phyloP scores from a whole-genome alignment of 768 basidiomycete genomes.

The Lactarius evosmus region DNA sequence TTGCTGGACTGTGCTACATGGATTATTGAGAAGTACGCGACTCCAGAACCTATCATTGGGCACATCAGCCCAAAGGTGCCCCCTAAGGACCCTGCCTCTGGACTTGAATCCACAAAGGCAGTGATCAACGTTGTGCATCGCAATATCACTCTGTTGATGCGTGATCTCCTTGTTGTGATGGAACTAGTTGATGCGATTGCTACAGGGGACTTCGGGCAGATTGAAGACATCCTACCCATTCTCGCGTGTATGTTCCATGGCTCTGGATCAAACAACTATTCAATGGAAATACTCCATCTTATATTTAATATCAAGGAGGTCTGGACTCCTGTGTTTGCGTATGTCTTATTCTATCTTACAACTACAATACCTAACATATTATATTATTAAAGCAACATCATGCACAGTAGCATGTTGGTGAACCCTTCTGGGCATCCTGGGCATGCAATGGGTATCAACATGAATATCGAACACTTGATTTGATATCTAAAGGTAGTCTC shows the following conservation, averaged over 20 bases:
- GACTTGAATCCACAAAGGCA: too few species aligned
- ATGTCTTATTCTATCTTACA: not conserved
- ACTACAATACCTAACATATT: not conserved
- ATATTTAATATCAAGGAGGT: not conserved
- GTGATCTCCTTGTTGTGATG: not conserved
- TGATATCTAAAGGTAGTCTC: not conserved
- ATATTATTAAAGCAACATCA: not conserved
- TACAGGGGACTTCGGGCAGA: not conserved
- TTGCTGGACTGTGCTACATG: too few species aligned
- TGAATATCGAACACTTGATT: conserved; percentile 2
- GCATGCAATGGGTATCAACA: not conserved
- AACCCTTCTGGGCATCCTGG: not conserved
- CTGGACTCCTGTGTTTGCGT: conserved; percentile 10
- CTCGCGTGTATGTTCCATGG: not conserved
- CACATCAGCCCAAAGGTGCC: not conserved
- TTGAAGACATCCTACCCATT: not conserved
- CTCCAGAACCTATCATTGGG: not conserved
- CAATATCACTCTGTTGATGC: not conserved
- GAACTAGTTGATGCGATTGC: not conserved
- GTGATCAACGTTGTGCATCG: too few species aligned
- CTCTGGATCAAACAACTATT: not conserved
- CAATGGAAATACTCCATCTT: not conserved
- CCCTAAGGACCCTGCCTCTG: not conserved
- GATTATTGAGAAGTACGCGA: not conserved
- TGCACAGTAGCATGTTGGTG: conserved; percentile 3